Conservation (phyloP, 352 stramenopile genomes). For the Pythium brachiatum region DNA sequence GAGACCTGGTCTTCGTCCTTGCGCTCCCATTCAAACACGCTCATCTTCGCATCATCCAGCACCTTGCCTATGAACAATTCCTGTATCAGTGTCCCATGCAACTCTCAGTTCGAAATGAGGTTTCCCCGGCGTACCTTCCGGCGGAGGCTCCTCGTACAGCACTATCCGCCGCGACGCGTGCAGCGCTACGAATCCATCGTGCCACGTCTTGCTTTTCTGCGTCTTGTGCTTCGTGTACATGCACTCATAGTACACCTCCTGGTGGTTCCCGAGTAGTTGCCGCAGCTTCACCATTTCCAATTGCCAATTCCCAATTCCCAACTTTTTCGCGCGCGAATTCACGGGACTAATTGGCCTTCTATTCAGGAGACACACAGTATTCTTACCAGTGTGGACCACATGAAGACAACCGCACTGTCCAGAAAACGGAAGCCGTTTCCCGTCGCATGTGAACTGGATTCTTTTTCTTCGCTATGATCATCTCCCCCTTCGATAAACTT, state of each 20-base stretch:
- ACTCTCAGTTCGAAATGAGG: not conserved
- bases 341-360: not conserved
- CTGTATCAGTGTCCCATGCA: slow-evolving; percentile 5
- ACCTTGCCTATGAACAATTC: slow-evolving; percentile 32
- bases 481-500: slow-evolving; percentile 7
- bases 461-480: slow-evolving; percentile 17
- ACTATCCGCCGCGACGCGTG: slow-evolving; percentile 52
- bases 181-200: slow-evolving; percentile 70
- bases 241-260: slow-evolving; percentile 60
- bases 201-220: slow-evolving; percentile 80
- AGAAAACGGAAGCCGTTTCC: slow-evolving; percentile 9
- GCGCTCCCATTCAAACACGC: slow-evolving; percentile 46
- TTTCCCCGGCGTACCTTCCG: slow-evolving; percentile 26
- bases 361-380: not conserved
- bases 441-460: slow-evolving; percentile 26
- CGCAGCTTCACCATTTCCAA: slow-evolving; percentile 52
- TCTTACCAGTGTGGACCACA: slow-evolving; percentile 7
- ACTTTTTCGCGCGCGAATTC: slow-evolving; percentile 1
- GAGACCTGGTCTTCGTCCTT: slow-evolving; percentile 63
- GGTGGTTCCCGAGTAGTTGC: slow-evolving; percentile 44
- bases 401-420: not conserved
- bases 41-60: slow-evolving; percentile 59
- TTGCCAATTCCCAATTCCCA: not conserved
- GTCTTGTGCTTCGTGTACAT: slow-evolving; percentile 90
- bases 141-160: slow-evolving; percentile 53